Evolutionary conservation across 1,284 basidiomycete genomes (phyloP).

Genomic region (Puccinia hordei): DNA sequence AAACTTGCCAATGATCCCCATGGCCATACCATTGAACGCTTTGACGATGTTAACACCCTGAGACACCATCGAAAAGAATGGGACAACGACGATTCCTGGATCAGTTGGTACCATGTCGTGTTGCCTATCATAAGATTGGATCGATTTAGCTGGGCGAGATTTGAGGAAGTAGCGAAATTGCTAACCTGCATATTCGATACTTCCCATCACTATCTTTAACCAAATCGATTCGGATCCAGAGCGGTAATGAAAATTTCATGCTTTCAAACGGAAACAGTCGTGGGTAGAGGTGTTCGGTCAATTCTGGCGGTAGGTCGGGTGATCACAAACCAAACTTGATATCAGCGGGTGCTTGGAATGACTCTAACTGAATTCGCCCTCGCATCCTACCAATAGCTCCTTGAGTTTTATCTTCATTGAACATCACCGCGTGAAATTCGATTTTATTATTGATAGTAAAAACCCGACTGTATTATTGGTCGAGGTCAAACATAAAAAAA

Average conservation of each 20-base stretch:
- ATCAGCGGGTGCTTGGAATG: not conserved
- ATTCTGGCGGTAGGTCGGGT: not conserved
- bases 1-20: constrained; percentile 15
- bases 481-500: no score
- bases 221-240: constrained; percentile 24
- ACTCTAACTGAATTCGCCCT: not conserved
- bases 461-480: constrained; percentile 3
- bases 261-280: not conserved
- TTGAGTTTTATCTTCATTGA: constrained; percentile 38
- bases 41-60: not conserved
- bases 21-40: constrained; percentile 4
- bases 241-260: not conserved
- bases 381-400: constrained; percentile 15
- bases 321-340: not conserved
- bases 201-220: constrained; percentile 18
- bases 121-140: not conserved
- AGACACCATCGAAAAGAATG: not conserved
- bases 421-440: constrained; percentile 37
- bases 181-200: constrained; percentile 30
- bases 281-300: constrained; percentile 19
- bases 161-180: not conserved
- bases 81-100: not conserved
- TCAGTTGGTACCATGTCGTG: constrained; percentile 8
- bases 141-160: not conserved
- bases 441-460: constrained; percentile 29